Conservation (phyloP, 2,329 filamentous ascomycete genomes). For the Coniochaeta hoffmannii region DNA sequence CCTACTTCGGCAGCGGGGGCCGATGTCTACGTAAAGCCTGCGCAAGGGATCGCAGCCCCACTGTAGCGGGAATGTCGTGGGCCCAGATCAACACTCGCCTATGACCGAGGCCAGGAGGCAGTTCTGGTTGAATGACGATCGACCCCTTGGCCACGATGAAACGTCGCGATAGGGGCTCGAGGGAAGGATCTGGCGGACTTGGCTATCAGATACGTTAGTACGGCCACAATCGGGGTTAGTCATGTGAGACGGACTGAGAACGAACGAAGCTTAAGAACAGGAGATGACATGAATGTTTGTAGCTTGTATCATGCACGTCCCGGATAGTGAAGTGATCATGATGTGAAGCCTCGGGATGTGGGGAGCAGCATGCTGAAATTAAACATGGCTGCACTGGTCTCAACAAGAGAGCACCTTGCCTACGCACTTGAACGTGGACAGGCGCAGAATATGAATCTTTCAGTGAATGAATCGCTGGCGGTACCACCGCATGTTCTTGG, state of each 20-base stretch:
- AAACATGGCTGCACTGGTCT: neutral
- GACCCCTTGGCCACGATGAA: constrained; percentile 10
- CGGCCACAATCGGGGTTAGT: neutral
- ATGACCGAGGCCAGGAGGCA: constrained; percentile 6
- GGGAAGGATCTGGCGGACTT: constrained; percentile 7
- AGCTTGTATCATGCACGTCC: too few relatives aligned
- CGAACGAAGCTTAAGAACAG: neutral
- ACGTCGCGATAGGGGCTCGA: constrained; percentile 12
- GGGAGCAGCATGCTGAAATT: neutral
- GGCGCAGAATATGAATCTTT: too few relatives aligned
- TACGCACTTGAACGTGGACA: neutral
- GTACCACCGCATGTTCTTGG: too few relatives aligned
- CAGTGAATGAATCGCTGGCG: too few relatives aligned
- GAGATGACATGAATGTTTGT: neutral
- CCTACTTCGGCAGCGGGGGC: constrained; percentile 11
- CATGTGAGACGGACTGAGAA: neutral
- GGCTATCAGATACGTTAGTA: constrained; percentile 11
- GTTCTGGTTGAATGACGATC: constrained; percentile 7
- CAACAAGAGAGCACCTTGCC: neutral
- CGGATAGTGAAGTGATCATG: neutral
- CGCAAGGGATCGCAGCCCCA: constrained; percentile 8
- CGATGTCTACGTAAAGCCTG: constrained; percentile 8
- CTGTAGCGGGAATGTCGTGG: neutral
- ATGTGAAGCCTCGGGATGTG: neutral
- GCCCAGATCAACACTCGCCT: constrained; percentile 10